phyloP scores from a whole-genome alignment of 768 basidiomycete genomes.

The Kwoniella europaea region DNA sequence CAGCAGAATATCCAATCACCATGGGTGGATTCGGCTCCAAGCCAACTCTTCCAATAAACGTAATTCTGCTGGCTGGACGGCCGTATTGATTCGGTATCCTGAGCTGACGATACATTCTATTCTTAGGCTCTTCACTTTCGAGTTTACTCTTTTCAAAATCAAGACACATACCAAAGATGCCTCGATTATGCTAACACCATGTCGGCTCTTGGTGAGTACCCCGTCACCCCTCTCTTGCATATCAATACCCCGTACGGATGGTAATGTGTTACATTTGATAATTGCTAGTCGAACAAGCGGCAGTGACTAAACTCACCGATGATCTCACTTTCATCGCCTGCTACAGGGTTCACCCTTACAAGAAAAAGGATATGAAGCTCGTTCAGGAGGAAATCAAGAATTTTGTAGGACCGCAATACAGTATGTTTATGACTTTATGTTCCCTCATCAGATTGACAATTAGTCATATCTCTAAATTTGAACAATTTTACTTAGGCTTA shows the following conservation, averaged over 20 bases:
- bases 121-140: slow-evolving; percentile 14
- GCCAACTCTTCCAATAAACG: neutral
- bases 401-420: slow-evolving; percentile 1
- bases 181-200: neutral
- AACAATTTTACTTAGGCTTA: neutral
- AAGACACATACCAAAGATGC: neutral
- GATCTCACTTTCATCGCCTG: slow-evolving; percentile 18
- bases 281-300: slow-evolving; percentile 8
- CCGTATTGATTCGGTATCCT: neutral
- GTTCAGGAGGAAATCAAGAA: neutral
- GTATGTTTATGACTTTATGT: neutral
- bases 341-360: slow-evolving; percentile 13
- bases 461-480: neutral
- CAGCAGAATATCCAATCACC: neutral
- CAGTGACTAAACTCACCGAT: slow-evolving; percentile 10
- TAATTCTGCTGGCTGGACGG: neutral
- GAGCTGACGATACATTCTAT: neutral
- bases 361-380: neutral
- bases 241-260: neutral
- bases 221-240: neutral
- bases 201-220: slow-evolving; percentile 8
- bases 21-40: slow-evolving; percentile 11
- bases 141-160: slow-evolving; percentile 15
- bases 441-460: neutral
- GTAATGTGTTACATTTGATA: neutral